Evolutionary conservation across 1,284 basidiomycete species (phyloP), one percentile per base, ranked within the genome.

Genomic region (Phlebopus sp.): DNA sequence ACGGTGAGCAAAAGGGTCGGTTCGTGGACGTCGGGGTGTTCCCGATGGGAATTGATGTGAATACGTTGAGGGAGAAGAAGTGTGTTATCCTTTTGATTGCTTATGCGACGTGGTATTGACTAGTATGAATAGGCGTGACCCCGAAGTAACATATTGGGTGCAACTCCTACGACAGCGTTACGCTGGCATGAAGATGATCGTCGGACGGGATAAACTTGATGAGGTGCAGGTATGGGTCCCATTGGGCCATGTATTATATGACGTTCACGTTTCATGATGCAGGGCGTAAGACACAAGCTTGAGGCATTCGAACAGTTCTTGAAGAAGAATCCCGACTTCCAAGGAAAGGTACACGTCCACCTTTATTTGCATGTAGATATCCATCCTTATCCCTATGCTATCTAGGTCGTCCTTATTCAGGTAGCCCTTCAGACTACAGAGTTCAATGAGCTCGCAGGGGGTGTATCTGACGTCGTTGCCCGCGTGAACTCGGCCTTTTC

Each of bases 21-120:
- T 92, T 93, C 57, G 86, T 92, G 35, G 87, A 91, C 55, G 89
- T 93, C 5, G 86, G 85, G 1, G 87, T 90, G 13, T 92, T 92
- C 67, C 89, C 91, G 0, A 92, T 94, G 80, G 92, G 92, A 3
- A 92, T 94, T 53, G 92, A 93, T 59, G 89, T 92, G 14, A 69
- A 71, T 47, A 76, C 79, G 47, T 69, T 93, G 38, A 81, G 82
- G 49, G 74, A 81, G 55, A 84, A 84, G 66, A 83, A 80, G 83
- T 84, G 56, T 44, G 77, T 67, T 23, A 6, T 23, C 43, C 42
- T 50, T 49, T n/a, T 44, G 11, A 37, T 46, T 25, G 32, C 38
- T 42, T 30, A 6, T 4, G 41, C n/a, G 38, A 3, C 41, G 32
- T 44, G 42, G 29, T 47, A 29, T 56, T 63, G 44, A 63, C 29